Percentiles rank a stretch among this genome's conserved stretches.
These are phyloP conservation scores for Kwoniella bestiolae DNA, from an alignment of 768 basidiomycete genomes.

Conservation along the genomic window DNA sequence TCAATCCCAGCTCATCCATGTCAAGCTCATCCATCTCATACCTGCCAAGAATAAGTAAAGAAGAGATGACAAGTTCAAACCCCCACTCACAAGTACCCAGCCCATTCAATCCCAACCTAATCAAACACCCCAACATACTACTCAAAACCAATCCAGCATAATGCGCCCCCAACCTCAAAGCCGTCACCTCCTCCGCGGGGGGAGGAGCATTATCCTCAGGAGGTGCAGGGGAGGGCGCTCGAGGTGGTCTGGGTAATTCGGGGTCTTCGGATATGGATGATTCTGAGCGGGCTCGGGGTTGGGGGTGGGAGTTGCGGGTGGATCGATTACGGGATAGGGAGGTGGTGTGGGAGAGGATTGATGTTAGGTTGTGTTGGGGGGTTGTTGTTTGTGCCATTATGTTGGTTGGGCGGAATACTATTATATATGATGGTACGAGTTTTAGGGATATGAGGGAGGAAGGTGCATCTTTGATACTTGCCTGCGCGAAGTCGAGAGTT, in stretches of 20 bases:
- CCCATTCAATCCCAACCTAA: constrained; percentile 76
- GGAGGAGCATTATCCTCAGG: constrained; percentile 33
- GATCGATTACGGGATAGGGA: background rate
- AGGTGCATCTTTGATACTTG: no score
- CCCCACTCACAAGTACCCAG: constrained; percentile 64
- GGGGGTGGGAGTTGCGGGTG: no score
- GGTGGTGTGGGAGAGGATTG: background rate
- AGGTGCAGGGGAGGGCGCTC: constrained; percentile 4
- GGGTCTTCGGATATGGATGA: constrained; percentile 18
- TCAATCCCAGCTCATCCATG: no score
- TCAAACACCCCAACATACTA: constrained; percentile 82
- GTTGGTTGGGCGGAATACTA: background rate
- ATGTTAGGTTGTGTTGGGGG: background rate
- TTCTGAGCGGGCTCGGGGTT: background rate
- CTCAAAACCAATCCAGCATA: constrained; percentile 63
- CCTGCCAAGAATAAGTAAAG: background rate
- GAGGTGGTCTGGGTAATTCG: constrained; percentile 12
- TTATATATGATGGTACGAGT: background rate
- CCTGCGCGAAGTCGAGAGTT: no score
- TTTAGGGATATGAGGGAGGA: background rate
- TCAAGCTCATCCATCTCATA: no score
- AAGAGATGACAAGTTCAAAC: background rate
- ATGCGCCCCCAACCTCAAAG: constrained; percentile 37
- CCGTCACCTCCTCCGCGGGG: constrained; percentile 28
- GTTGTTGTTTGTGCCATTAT: background rate